phyloP scores from a whole-genome alignment of 2,329 filamentous ascomycete species.

The Fusarium pseudoanthophilum region DNA sequence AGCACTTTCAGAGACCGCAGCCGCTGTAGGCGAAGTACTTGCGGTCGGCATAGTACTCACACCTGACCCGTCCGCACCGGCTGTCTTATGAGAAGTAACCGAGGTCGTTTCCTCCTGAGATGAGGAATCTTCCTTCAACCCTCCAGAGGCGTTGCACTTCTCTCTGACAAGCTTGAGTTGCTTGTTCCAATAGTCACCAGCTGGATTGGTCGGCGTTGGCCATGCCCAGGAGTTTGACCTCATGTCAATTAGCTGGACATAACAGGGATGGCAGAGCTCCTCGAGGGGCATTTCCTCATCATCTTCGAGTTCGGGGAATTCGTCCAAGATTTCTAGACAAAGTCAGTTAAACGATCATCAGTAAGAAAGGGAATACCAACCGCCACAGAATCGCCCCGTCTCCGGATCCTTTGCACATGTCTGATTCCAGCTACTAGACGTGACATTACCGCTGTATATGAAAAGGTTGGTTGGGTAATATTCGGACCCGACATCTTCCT shows the following conservation, averaged over 20 bases:
- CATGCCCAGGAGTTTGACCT: background rate
- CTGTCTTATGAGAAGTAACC: background rate
- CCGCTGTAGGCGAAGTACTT: background rate
- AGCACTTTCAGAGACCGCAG: background rate
- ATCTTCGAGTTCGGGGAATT: background rate
- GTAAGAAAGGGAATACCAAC: background rate
- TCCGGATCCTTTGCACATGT: background rate
- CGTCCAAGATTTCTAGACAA: background rate
- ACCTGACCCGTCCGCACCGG: background rate
- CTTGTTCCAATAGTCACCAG: background rate
- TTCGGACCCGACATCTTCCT: background rate
- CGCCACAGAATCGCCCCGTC: background rate
- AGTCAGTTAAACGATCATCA: background rate
- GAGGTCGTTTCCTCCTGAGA: background rate
- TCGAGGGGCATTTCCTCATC: background rate
- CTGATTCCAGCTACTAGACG: background rate
- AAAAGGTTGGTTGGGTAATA: background rate
- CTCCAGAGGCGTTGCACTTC: background rate
- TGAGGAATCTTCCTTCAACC: background rate
- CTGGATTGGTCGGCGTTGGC: background rate
- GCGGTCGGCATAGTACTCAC: background rate
- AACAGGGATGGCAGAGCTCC: constrained; percentile 7
- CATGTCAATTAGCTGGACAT: background rate
- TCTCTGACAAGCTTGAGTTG: background rate
- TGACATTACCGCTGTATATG: background rate